Percentiles rank a stretch among this genome's conserved stretches.
phyloP scores from a whole-genome alignment of 164 flowering plant species.

The Malania oleifera region DNA sequence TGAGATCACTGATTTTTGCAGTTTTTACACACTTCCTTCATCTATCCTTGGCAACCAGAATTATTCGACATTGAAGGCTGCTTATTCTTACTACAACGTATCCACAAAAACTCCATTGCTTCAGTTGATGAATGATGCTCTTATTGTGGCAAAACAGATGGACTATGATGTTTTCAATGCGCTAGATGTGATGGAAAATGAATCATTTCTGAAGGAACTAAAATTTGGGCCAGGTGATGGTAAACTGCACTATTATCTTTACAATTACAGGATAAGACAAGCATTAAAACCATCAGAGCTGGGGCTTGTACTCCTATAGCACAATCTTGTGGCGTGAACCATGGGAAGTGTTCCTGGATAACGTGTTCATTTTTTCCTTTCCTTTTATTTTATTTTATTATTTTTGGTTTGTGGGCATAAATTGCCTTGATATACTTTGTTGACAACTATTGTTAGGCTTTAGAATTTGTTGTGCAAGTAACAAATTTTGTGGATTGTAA shows the following conservation, averaged over 20 bases:
- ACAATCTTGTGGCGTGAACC: background rate
- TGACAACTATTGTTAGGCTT: no score
- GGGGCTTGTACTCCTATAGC: constrained; percentile 51
- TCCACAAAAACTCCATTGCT: constrained; percentile 45
- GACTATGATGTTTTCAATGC: constrained; percentile 57
- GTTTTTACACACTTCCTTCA: constrained; percentile 58
- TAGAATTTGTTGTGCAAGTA: no score
- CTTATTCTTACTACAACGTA: constrained; percentile 54
- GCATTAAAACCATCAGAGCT: constrained; percentile 46
- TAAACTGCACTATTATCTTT: constrained; percentile 52
- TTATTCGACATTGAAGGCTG: constrained; percentile 43
- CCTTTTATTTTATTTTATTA: background rate
- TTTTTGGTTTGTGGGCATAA: no score
- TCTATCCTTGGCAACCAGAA: constrained; percentile 48
- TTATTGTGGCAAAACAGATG: constrained; percentile 43
- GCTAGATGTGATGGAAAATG: constrained; percentile 51
- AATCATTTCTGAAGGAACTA: constrained; percentile 43
- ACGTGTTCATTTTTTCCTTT: background rate
- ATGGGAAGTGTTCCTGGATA: background rate
- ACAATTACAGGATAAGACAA: constrained; percentile 39
- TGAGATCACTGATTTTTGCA: constrained; percentile 49
- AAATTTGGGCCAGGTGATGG: constrained; percentile 60
- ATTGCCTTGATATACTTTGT: no score
- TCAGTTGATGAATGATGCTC: constrained; percentile 54
- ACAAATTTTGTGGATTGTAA: no score